phyloP scores from a whole-genome alignment of 2,329 filamentous ascomycete genomes.

The Knufia fluminis region DNA sequence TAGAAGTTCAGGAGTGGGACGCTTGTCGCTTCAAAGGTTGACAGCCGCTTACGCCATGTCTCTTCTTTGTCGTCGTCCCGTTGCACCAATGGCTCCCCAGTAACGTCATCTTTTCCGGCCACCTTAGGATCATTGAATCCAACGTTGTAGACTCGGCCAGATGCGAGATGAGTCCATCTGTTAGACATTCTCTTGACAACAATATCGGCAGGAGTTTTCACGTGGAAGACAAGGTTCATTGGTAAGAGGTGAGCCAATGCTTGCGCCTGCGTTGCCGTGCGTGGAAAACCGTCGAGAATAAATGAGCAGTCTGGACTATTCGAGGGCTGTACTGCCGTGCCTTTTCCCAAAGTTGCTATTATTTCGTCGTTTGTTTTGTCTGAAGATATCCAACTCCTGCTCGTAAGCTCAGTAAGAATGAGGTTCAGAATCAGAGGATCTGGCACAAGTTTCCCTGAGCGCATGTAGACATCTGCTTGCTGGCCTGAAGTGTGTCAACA shows the following conservation, averaged over 20 bases:
- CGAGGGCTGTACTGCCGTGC: conserved; percentile 30
- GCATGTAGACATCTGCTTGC: conserved; percentile 83
- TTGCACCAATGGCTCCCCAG: conserved; percentile 75
- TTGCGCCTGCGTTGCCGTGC: conserved; percentile 69
- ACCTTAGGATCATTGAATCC: conserved; percentile 80
- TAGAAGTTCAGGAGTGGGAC: conserved; percentile 82
- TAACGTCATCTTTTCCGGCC: conserved; percentile 75
- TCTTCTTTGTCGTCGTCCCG: conserved; percentile 78
- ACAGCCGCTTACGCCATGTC: conserved; percentile 70
- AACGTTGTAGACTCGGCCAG: conserved; percentile 90
- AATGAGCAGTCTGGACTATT: conserved; percentile 75
- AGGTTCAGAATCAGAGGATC: conserved; percentile 86
- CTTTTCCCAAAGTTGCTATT: conserved; percentile 30
- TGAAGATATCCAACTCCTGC: conserved; percentile 68
- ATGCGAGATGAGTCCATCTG: conserved; percentile 86
- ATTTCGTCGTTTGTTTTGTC: conserved; percentile 28
- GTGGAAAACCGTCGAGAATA: conserved; percentile 91
- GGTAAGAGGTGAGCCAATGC: conserved; percentile 73
- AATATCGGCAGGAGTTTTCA: conserved; percentile 75
- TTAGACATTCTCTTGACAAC: conserved; percentile 84
- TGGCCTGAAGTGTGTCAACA: conserved; percentile 52
- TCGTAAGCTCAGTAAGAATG: conserved; percentile 79
- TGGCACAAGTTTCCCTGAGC: conserved; percentile 77
- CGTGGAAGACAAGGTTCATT: conserved; percentile 87
- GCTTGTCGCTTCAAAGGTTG: conserved; percentile 80